Conservation (phyloP, 2,329 filamentous ascomycete species). For the Colletotrichum chrysophilum region DNA sequence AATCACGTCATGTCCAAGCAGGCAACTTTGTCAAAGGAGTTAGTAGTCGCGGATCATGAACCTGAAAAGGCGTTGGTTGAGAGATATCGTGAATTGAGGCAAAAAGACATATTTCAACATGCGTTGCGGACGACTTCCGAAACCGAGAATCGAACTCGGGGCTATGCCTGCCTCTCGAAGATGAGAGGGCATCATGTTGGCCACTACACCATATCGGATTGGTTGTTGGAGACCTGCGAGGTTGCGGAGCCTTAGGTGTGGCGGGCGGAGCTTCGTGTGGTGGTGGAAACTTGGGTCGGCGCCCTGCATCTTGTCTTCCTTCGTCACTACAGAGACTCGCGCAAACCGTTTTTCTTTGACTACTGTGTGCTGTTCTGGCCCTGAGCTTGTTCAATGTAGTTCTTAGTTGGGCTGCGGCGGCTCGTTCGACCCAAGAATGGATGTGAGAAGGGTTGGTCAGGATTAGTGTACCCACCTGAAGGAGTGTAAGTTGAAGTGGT, state of each 20-base stretch:
- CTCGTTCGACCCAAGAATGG: neutral
- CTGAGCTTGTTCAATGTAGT: neutral
- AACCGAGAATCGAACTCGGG: neutral
- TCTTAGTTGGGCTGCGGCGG: fast-evolving
- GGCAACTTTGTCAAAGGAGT: neutral
- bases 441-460: neutral
- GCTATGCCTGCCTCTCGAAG: neutral
- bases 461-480: fast-evolving
- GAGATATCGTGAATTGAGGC: fast-evolving
- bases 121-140: neutral
- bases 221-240: neutral
- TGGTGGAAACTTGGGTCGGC: neutral
- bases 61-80: fast-evolving
- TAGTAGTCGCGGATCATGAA: neutral
- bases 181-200: neutral
- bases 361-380: fast-evolving
- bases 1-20: neutral
- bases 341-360: fast-evolving
- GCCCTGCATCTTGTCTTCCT: neutral
- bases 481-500: neutral
- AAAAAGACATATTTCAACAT: neutral
- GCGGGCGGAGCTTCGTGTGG: neutral
- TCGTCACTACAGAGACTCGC: neutral
- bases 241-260: neutral
- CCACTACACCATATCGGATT: neutral